These are phyloP conservation scores for Metschnikowia proteae DNA, from an alignment of 805 yeast species.

Conservation along the genomic window DNA sequence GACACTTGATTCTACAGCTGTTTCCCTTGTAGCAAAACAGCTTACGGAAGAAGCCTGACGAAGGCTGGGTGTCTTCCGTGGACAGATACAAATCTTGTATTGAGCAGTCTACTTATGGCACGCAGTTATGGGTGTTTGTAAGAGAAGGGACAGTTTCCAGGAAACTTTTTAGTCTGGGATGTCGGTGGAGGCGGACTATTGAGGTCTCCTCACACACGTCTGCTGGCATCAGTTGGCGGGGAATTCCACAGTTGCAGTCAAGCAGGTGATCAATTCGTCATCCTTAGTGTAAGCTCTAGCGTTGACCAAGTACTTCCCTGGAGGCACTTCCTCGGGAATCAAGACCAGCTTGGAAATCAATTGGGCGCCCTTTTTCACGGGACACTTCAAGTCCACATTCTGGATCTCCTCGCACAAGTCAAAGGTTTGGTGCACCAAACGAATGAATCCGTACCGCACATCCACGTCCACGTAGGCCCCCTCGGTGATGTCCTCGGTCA, in stretches of 20 bases:
- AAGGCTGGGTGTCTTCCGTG: too few species aligned
- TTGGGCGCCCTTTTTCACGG: conserved; percentile 67
- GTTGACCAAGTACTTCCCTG: conserved; percentile 81
- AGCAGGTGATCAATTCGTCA: conserved; percentile 79
- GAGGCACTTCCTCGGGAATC: conserved; percentile 90
- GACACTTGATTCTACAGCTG: too few species aligned
- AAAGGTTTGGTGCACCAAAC: conserved; percentile 80
- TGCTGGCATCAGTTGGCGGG: conserved; percentile 26
- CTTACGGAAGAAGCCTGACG: too few species aligned
- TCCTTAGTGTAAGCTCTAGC: conserved; percentile 89
- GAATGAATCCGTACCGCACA: conserved; percentile 88
- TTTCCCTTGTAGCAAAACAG: too few species aligned
- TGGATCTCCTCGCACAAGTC: conserved; percentile 87
- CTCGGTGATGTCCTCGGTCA: conserved; percentile 55
- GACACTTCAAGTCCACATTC: conserved; percentile 83
- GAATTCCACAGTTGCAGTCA: conserved; percentile 66
- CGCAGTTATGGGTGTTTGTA: too few species aligned
- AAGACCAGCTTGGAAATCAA: conserved; percentile 67
- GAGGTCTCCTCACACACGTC: too few species aligned
- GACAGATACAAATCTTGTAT: too few species aligned
- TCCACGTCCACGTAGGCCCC: conserved; percentile 96
- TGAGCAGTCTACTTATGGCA: too few species aligned
- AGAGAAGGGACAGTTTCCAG: too few species aligned
- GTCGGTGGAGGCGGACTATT: too few species aligned
- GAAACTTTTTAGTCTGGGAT: too few species aligned